Evolutionary conservation across 139 green algal genomes (phyloP).

Genomic region (Micromonas pusilla): DNA sequence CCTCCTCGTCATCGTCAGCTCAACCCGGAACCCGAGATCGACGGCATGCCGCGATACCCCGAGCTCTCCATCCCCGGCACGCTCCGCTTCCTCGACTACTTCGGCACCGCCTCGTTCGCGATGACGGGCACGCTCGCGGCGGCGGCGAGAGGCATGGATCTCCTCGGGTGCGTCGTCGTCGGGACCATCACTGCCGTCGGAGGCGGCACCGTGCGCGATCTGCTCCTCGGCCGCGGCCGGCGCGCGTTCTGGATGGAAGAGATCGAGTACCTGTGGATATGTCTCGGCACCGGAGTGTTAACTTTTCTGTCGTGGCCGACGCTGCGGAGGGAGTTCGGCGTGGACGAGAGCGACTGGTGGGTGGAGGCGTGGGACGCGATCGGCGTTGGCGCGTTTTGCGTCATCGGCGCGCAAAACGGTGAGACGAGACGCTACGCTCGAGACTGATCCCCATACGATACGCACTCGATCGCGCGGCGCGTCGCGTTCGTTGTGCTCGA

Average conservation of each 20-base stretch:
- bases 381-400: slow-evolving; percentile 27
- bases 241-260: slow-evolving; percentile 35
- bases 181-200: slow-evolving; percentile 35
- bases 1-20: too few species aligned
- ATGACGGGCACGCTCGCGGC: slow-evolving; percentile 25
- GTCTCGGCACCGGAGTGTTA: background rate
- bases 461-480: too few species aligned
- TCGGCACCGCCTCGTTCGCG: slow-evolving; percentile 20
- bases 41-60: slow-evolving; percentile 17
- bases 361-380: slow-evolving; percentile 29
- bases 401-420: slow-evolving; percentile 32
- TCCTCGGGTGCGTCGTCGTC: slow-evolving; percentile 19
- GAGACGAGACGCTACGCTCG: too few species aligned
- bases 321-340: background rate
- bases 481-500: too few species aligned
- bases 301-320: slow-evolving; percentile 25
- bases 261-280: slow-evolving; percentile 32
- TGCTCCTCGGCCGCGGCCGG: slow-evolving; percentile 23
- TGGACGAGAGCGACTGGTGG: slow-evolving; percentile 1
- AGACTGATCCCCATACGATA: too few species aligned
- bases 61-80: background rate
- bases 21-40: background rate
- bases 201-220: slow-evolving; percentile 30
- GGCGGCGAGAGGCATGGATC: slow-evolving; percentile 20
- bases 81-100: slow-evolving; percentile 2